Conservation (phyloP, 345 rosid genomes). For the Brassica cretica region DNA sequence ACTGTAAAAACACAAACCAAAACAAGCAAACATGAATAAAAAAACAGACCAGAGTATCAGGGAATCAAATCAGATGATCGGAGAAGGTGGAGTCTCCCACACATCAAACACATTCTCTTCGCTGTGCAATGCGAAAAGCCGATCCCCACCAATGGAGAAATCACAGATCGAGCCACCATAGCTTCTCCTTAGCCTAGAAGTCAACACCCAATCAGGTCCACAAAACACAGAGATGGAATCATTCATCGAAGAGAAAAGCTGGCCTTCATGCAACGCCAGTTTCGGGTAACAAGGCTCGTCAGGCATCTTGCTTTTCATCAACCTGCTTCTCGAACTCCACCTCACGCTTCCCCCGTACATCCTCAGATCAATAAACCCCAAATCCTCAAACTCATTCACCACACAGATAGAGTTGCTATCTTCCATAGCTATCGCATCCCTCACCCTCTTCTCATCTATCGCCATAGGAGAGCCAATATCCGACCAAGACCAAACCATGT, state of each 20-base stretch:
- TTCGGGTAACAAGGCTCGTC: conserved; percentile 95
- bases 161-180: conserved; percentile 89
- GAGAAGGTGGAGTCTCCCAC: conserved; percentile 86
- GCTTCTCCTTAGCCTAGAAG: conserved; percentile 72
- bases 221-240: conserved; percentile 84
- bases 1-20: conserved; percentile 18
- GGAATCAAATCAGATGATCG: conserved; percentile 51
- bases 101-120: conserved; percentile 93
- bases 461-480: conserved; percentile 61
- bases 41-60: conserved; percentile 10
- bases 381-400: conserved; percentile 89
- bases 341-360: conserved; percentile 66
- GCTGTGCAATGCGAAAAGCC: conserved; percentile 87
- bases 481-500: conserved; percentile 97
- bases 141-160: conserved; percentile 86
- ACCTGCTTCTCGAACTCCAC: conserved; percentile 90
- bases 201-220: conserved; percentile 85
- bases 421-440: conserved; percentile 95
- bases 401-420: conserved; percentile 77
- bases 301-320: conserved; percentile 82
- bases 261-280: conserved; percentile 78
- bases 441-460: conserved; percentile 80
- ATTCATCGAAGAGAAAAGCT: conserved; percentile 92
- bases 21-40: conserved; percentile 33
- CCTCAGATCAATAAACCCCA: conserved; percentile 92